Evolutionary conservation across 2,329 filamentous ascomycete genomes (phyloP).

Genomic region (Xylariaceae sp.): DNA sequence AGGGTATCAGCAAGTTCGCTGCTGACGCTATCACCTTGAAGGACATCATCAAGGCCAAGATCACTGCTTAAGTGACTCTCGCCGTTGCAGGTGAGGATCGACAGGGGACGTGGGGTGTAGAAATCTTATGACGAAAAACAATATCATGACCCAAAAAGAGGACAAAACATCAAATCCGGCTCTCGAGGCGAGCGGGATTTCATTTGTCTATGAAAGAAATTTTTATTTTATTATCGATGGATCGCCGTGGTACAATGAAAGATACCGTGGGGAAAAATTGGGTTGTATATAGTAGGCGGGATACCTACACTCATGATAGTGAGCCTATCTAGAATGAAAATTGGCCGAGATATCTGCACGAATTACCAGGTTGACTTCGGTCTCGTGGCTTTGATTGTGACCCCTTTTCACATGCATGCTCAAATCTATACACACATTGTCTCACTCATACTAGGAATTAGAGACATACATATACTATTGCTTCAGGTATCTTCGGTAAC

Average conservation of each 20-base stretch:
- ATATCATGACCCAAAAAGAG: neutral
- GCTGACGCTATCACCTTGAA: constrained; percentile 93
- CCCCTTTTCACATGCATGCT: too few species aligned
- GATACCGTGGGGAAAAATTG: neutral
- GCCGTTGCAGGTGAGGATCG: neutral
- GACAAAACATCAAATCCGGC: neutral
- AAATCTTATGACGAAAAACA: neutral
- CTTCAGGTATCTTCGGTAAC: too few species aligned
- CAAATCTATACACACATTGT: too few species aligned
- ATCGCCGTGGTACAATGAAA: neutral
- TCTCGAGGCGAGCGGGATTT: neutral
- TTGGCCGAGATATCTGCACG: neutral
- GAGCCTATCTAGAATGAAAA: constrained; percentile 5
- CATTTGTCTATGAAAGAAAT: neutral
- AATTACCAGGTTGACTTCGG: neutral
- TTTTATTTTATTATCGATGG: neutral
- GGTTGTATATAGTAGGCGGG: neutral
- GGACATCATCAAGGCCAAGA: constrained; percentile 84
- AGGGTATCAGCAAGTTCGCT: constrained; percentile 99
- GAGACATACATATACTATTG: too few species aligned
- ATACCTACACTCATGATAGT: neutral
- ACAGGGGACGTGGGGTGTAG: neutral
- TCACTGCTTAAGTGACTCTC: constrained; percentile 42
- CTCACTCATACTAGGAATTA: too few species aligned
- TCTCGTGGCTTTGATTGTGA: neutral